Evolutionary conservation across 140 eudicot species (phyloP).

Genomic region (Bidens hawaiensis): DNA sequence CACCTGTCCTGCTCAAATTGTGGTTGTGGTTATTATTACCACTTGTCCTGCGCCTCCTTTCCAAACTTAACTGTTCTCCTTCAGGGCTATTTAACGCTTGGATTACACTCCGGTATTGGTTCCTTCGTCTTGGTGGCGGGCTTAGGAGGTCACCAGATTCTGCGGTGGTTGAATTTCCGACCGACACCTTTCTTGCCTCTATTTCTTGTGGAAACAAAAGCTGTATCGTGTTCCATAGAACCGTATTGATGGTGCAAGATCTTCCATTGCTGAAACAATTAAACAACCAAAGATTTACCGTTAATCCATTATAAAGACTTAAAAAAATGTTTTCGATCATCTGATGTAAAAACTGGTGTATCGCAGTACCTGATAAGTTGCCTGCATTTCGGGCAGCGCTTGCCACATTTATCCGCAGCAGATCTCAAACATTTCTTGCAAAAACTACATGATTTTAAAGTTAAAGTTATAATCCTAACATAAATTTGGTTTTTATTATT

Average conservation of each 20-base stretch:
- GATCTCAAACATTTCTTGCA: constrained; percentile 85
- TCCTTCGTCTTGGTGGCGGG: constrained; percentile 38
- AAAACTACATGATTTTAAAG: constrained; percentile 40
- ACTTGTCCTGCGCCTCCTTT: constrained; percentile 38
- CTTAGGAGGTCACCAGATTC: constrained; percentile 20
- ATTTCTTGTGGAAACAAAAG: constrained; percentile 74
- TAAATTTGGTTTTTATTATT: background rate
- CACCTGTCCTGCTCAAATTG: no score
- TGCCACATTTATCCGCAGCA: constrained; percentile 92
- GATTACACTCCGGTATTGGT: constrained; percentile 32
- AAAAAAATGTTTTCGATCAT: background rate
- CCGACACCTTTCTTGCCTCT: constrained; percentile 59
- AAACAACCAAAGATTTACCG: constrained; percentile 9
- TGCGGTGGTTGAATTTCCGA: constrained; percentile 22
- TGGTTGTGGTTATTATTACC: no score
- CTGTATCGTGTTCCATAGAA: constrained; percentile 93
- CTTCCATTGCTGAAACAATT: constrained; percentile 55
- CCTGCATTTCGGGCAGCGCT: constrained; percentile 89
- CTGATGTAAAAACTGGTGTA: background rate
- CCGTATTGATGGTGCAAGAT: constrained; percentile 78
- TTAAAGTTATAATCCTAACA: constrained; percentile 1
- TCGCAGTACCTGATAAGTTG: constrained; percentile 68
- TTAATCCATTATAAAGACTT: background rate
- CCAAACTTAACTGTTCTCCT: constrained; percentile 28
- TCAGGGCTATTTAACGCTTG: constrained; percentile 50